Base-by-base conservation (phyloP, 768 basidiomycete species). In the Suillus subluteus region DNA sequence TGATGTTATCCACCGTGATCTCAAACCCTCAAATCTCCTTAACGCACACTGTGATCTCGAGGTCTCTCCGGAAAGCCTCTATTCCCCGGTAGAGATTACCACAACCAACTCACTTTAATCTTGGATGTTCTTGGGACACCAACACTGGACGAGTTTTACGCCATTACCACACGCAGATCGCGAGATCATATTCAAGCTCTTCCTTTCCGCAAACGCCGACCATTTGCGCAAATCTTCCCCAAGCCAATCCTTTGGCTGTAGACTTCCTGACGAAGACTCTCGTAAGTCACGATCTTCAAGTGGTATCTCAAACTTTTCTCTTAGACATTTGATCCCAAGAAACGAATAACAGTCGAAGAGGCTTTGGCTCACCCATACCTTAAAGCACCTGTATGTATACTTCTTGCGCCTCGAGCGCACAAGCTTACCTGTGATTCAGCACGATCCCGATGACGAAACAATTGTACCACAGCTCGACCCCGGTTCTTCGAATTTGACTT, bases 41-140 rank as follows among this genome's bases (percentile, higher is more conserved):
- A 99, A 99, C 74, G 95, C 95, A 69, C 98, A 98, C 77, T 98
- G 96, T 73, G 96, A 98, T 76, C 86, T 98, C 71, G 97, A 97
- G 76, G 94, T 96, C 55, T n/a, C n/a, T n/a, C n/a, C n/a, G n/a
- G n/a, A n/a, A n/a, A n/a, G n/a, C n/a, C n/a, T n/a, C n/a, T n/a
- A n/a, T n/a, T n/a, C n/a, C n/a, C n/a, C n/a, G n/a, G n/a, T n/a
- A n/a, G n/a, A n/a, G n/a, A n/a, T n/a, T n/a, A n/a, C n/a, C n/a
- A n/a, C n/a, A n/a, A n/a, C n/a, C n/a, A n/a, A n/a, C n/a, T n/a
- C n/a, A n/a, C n/a, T n/a, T n/a, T n/a, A n/a, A 26, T 99, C 75
- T 87, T 99, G 73, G 96, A 99, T 72, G 94, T 98, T 38, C 89
- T 99, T 55, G 98, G 98, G 26, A 99, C 98, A 40, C 98, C 98